Conservation (phyloP, 352 stramenopile genomes). For the Aphanomyces invadans region DNA sequence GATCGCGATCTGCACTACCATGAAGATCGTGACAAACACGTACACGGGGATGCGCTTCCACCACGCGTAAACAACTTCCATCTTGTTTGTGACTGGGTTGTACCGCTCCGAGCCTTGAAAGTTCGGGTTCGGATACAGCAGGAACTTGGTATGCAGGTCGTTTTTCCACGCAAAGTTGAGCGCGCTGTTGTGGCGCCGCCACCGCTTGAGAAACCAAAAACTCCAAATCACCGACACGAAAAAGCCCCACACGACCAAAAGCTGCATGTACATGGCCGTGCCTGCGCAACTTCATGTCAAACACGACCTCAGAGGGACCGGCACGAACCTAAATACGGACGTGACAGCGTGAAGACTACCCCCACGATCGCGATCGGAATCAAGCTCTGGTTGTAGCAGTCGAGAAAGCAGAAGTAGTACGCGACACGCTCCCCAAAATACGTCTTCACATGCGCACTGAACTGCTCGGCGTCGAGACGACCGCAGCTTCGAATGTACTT, state of each 20-base stretch:
- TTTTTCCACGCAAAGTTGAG: slow-evolving; percentile 79
- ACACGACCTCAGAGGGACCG: slow-evolving; percentile 36
- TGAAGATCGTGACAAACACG: slow-evolving; percentile 50
- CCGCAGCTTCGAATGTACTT: slow-evolving; percentile 32
- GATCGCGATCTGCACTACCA: slow-evolving; percentile 73
- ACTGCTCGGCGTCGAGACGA: slow-evolving; percentile 41
- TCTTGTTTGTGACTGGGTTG: slow-evolving; percentile 56
- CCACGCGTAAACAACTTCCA: slow-evolving; percentile 55
- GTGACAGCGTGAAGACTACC: slow-evolving; percentile 10
- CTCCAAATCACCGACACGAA: slow-evolving; percentile 73
- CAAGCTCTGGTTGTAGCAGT: slow-evolving; percentile 74
- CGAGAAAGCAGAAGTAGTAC: slow-evolving; percentile 83
- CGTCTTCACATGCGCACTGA: slow-evolving; percentile 49
- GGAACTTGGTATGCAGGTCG: slow-evolving; percentile 53
- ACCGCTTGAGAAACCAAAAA: slow-evolving; percentile 77
- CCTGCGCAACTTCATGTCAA: slow-evolving; percentile 43
- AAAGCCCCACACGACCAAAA: slow-evolving; percentile 76
- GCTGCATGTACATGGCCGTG: slow-evolving; percentile 64
- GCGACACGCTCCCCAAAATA: slow-evolving; percentile 83
- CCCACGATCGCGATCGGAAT: slow-evolving; percentile 64
- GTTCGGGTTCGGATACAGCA: slow-evolving; percentile 66
- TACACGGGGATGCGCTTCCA: slow-evolving; percentile 76
- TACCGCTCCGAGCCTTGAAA: slow-evolving; percentile 49
- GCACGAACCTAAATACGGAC: not conserved
- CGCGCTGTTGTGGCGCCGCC: slow-evolving; percentile 65